Evolutionary conservation across 139 green algal species (phyloP), one percentile per base, ranked within the genome.

Genomic region (Trebouxia sp.): DNA sequence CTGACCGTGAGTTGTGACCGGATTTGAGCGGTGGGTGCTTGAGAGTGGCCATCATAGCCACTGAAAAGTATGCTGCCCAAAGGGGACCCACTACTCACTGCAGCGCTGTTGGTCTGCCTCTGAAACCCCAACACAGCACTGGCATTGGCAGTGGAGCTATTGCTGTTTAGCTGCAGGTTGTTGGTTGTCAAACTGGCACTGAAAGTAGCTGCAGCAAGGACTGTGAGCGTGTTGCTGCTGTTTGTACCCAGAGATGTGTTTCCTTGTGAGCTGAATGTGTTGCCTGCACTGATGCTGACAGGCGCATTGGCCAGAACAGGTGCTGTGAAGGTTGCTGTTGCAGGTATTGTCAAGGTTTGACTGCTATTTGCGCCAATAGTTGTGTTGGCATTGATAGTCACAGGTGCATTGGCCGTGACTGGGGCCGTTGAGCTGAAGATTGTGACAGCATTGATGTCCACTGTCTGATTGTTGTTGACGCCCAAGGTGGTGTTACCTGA

Each of bases 111-210:
- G 17, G 6, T 69, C 30, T 69, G 58, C 26, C 58, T 69, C 58
- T 69, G 58, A 42, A 69, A 69, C 9, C 58, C 58, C 30, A 69
- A 30, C 58, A 41, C 30, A 69, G 28, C 58, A 22, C 28, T 30
- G 24, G 7, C 24, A 10, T 15, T 22, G 22, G 58, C 0, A 42
- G 0, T 30, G 12, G 28, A 41, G 58, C 28, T 43, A 12, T 42
- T 69, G 58, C 58, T 69, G 58, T 69, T 42, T 24, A 69, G 30
- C 28, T 69, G 58, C 3, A 65, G 51, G 51, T 26, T 65, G 51
- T 26, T 22, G 22, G 51, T 65, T 8, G 20, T 9, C 30, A 69
- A n/a, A 12, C 30, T 15, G 28, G 28, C 11, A 26, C 10, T 69
- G 30, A 69, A 69, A 1, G 28, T 69, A 7, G 58, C 30, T n/a